Conservation (phyloP, 2,329 filamentous ascomycete genomes). For the Claviceps digitariae region DNA sequence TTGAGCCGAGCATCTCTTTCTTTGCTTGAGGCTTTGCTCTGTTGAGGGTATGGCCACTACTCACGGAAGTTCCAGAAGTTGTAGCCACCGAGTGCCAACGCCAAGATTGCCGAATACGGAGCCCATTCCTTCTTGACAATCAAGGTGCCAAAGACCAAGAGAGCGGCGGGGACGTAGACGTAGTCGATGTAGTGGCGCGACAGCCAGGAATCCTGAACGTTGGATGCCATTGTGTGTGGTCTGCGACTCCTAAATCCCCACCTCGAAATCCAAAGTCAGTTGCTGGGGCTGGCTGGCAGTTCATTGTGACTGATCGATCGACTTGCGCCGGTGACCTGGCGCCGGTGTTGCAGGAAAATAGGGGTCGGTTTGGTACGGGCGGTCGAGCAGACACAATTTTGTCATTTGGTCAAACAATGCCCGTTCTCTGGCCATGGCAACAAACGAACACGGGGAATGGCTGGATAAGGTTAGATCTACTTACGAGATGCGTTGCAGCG, state of each 20-base stretch:
- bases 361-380: neutral
- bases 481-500: neutral
- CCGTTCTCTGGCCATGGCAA: neutral
- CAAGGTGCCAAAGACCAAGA: slow-evolving; percentile 61
- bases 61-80: slow-evolving; percentile 61
- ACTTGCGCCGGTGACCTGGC: neutral
- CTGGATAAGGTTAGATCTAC: neutral
- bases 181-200: slow-evolving; percentile 59
- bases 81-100: slow-evolving; percentile 51
- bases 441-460: neutral
- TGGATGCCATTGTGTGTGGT: slow-evolving; percentile 13
- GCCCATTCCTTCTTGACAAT: slow-evolving; percentile 71
- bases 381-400: neutral
- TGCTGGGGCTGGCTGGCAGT: neutral
- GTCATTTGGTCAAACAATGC: neutral
- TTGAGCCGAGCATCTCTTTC: neutral
- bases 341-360: neutral
- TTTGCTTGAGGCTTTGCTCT: neutral
- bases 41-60: slow-evolving; percentile 22
- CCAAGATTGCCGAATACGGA: slow-evolving; percentile 54
- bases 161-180: slow-evolving; percentile 69
- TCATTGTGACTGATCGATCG: neutral
- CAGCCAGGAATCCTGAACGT: slow-evolving; percentile 18
- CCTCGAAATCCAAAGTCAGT: neutral
- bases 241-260: neutral